These are phyloP conservation scores for Nakazawaea ishiwadae DNA, from an alignment of 805 yeast species.

Conservation along the genomic window DNA sequence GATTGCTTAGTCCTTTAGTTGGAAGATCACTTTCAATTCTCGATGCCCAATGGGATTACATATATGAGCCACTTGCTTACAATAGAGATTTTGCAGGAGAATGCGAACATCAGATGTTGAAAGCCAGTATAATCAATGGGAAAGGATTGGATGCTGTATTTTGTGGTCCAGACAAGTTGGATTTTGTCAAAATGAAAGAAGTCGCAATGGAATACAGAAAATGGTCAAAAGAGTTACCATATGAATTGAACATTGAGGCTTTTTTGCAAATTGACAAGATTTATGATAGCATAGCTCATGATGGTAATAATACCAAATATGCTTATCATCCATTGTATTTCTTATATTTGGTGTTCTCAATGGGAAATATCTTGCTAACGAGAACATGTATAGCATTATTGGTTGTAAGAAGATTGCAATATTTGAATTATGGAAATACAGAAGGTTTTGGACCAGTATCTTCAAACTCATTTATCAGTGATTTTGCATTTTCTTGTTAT, in stretches of 20 bases:
- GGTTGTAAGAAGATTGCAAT: conserved; percentile 16
- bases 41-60: conserved; percentile 36
- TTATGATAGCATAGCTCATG: conserved; percentile 14
- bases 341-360: conserved; percentile 32
- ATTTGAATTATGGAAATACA: conserved; percentile 10
- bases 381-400: conserved; percentile 37
- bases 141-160: conserved; percentile 28
- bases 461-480: conserved; percentile 13
- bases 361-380: conserved; percentile 32
- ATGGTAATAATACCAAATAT: not conserved
- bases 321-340: conserved; percentile 21
- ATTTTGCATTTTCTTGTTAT: conserved; percentile 31
- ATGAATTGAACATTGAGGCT: conserved; percentile 24
- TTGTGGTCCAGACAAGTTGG: conserved; percentile 25
- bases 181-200: conserved; percentile 22
- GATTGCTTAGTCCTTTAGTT: conserved; percentile 27
- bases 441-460: not conserved
- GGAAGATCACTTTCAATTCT: conserved; percentile 33
- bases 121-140: conserved; percentile 26
- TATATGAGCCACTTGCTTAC: conserved; percentile 14
- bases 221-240: conserved; percentile 30
- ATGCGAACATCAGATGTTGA: conserved; percentile 26
- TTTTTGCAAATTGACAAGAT: conserved; percentile 17
- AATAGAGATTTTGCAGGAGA: conserved; percentile 20
- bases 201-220: conserved; percentile 31